phyloP scores from a whole-genome alignment of 1,284 basidiomycete genomes.

The Rhodofomes roseus region DNA sequence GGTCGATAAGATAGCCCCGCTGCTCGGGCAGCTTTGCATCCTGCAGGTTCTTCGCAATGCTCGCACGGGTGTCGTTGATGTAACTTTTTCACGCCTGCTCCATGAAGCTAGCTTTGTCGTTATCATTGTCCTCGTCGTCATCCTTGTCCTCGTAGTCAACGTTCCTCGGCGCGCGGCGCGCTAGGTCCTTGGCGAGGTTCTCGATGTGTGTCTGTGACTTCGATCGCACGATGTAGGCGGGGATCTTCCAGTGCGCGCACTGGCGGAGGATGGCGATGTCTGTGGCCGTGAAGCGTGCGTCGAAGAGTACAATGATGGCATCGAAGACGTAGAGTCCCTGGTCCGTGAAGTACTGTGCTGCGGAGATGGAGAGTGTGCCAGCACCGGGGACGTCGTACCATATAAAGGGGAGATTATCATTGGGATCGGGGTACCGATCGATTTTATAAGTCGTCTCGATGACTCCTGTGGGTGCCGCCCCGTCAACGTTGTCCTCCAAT shows the following conservation, averaged over 20 bases:
- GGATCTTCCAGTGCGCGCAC: not conserved
- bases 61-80: not conserved
- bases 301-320: not conserved
- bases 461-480: not conserved
- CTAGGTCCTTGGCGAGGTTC: not conserved
- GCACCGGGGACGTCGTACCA: not conserved
- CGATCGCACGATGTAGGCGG: constrained; percentile 1
- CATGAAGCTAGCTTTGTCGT: not conserved
- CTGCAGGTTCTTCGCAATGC: not conserved
- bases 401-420: not conserved
- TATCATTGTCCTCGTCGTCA: too few relatives aligned
- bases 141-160: too few relatives aligned
- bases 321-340: not conserved
- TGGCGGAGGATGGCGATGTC: not conserved
- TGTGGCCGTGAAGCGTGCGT: not conserved
- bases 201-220: not conserved
- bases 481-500: not conserved
- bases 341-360: not conserved
- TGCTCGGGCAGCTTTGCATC: not conserved
- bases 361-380: not conserved
- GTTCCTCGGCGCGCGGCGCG: not conserved
- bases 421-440: not conserved
- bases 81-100: not conserved
- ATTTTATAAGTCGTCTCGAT: not conserved
- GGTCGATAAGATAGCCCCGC: not conserved